Conservation (phyloP, 176 grass and related monocot genomes). For the Eleusine coracana region DNA sequence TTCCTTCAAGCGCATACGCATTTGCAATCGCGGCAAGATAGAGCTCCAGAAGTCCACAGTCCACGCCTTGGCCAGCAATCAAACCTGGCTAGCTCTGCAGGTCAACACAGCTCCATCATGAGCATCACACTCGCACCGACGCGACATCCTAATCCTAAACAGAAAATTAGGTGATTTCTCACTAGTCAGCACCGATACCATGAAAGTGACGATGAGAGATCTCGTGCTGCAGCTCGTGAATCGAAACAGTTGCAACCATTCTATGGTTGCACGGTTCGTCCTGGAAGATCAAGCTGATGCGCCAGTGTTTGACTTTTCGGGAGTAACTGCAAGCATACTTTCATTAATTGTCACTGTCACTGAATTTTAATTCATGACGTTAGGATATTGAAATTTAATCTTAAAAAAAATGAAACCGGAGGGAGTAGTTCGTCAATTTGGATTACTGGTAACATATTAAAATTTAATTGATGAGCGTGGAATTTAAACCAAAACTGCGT, state of each 20-base stretch:
- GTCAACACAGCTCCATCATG: constrained; percentile 5
- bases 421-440: too few relatives aligned
- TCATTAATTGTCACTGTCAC: too few relatives aligned
- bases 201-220: not conserved
- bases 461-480: not conserved
- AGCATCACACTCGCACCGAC: not conserved
- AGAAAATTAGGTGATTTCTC: not conserved
- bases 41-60: not conserved
- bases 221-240: not conserved
- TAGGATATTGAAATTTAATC: too few relatives aligned
- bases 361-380: not conserved
- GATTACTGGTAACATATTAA: not conserved
- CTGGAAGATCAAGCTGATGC: not conserved
- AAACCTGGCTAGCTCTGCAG: constrained; percentile 26
- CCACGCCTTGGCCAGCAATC: constrained; percentile 48
- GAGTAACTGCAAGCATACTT: not conserved
- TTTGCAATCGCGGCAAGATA: not conserved
- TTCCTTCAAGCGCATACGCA: not conserved
- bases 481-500: not conserved
- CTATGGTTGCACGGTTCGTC: not conserved
- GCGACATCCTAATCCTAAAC: not conserved
- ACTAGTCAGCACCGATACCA: not conserved
- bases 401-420: too few relatives aligned
- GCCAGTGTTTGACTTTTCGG: not conserved
- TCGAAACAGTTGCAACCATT: not conserved